Base-by-base conservation (phyloP, 208 protist genomes). In the Angomonas ambiguus region DNA sequence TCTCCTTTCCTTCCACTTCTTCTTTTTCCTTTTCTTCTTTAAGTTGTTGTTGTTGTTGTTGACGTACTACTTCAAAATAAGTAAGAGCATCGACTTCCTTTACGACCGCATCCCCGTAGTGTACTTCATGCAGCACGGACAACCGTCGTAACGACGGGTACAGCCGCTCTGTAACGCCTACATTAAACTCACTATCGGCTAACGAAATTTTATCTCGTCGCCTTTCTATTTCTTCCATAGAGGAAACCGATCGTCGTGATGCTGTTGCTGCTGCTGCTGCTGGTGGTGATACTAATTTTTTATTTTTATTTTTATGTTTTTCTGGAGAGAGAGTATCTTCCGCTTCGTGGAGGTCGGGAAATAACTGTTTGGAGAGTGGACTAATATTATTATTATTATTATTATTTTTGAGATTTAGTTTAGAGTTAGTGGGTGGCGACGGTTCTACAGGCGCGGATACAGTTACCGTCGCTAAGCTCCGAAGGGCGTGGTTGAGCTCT, bases 101-200 rank as follows among this genome's bases (percentile, higher is more conserved):
- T 73, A 92, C 80, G 32, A 83, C 64, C 25, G 85, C 76, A 45
- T 95, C 90, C 24, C 87, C 79, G 61, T 88, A 92, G 73, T 95
- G 90, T 30, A 93, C 55, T 42, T 95, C 90, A 51, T 93, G 86
- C 72, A 95, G 68, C 31, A 78, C 80, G 0, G 84, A 49, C 51
- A 93, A 71, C 25, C 90, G 82, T 22, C 76, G 72, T 53, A 95
- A 64, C 65, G 91, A 79, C 1, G 84, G 83, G 62, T 91, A 79
- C 1, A 95, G 67, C 20, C 90, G 79, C 60, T 95, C 86, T 25
- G 90, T 92, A 34, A 92, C 80, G 1, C 90, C 87, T 0, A 82
- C 79, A 22, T 79, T 73, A 64, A 91, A 91, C 74, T 95, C 86
- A 5, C 69, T 62, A 30, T 93, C 86, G 2, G 71, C 42, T 0